Conservation (phyloP, 1,139 yeast species). For the Citeromyces hawaiiensis region DNA sequence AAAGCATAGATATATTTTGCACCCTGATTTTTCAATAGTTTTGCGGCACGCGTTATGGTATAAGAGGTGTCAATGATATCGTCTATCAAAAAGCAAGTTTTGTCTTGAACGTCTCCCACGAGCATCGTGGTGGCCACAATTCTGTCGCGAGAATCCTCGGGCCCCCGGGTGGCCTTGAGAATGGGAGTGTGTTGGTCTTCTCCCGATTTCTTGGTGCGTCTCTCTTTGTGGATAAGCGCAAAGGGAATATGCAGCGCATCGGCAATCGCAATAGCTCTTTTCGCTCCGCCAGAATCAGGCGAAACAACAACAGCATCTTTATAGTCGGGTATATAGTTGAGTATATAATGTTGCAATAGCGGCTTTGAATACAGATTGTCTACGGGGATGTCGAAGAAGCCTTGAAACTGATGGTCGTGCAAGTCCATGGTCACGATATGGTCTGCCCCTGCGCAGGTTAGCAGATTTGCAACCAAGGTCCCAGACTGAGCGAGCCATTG, state of each 20-base stretch:
- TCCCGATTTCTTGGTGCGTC: constrained; percentile 34
- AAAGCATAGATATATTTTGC: constrained; percentile 78
- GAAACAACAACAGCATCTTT: constrained; percentile 79
- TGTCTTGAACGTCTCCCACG: constrained; percentile 82
- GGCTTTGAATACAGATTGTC: constrained; percentile 86
- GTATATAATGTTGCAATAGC: constrained; percentile 66
- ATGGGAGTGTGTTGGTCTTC: constrained; percentile 1
- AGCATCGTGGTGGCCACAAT: constrained; percentile 69
- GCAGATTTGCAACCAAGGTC: constrained; percentile 74
- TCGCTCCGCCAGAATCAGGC: constrained; percentile 97
- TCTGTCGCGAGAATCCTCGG: constrained; percentile 15
- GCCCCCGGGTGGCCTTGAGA: constrained; percentile 12
- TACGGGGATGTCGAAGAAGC: constrained; percentile 85
- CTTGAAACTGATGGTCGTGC: constrained; percentile 93
- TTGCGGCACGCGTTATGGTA: constrained; percentile 87
- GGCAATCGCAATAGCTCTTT: constrained; percentile 88
- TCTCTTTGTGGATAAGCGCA: constrained; percentile 92
- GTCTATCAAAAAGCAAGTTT: constrained; percentile 78
- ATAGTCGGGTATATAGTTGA: constrained; percentile 58
- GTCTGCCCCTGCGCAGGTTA: constrained; percentile 93
- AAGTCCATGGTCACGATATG: constrained; percentile 95
- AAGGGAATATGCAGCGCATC: constrained; percentile 81
- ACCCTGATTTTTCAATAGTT: constrained; percentile 82
- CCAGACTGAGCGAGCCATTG: constrained; percentile 97
- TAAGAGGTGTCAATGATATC: constrained; percentile 91